Percentiles rank a stretch among this genome's conserved stretches.
phyloP scores from a whole-genome alignment of 257 asterid genomes.

The Primulina tabacum region DNA sequence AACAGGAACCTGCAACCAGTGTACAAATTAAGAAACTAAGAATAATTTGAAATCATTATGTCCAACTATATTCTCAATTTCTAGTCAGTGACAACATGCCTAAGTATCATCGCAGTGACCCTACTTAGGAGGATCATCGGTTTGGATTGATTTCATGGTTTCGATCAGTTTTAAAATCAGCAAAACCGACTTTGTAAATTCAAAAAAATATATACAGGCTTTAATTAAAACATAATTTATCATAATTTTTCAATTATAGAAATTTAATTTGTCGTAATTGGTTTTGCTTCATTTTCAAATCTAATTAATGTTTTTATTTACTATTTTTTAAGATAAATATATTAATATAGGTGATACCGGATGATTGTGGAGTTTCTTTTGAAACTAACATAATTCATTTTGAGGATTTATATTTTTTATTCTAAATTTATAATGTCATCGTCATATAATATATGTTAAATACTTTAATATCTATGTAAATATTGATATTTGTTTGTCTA shows the following conservation, averaged over 20 bases:
- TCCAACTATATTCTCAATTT: not conserved
- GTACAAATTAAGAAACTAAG: constrained; percentile 18
- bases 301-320: too few relatives aligned
- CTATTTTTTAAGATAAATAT: not conserved
- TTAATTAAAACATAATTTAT: too few relatives aligned
- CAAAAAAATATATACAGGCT: too few relatives aligned
- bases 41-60: not conserved
- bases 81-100: constrained; percentile 4
- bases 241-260: too few relatives aligned
- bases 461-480: too few relatives aligned
- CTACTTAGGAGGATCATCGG: too few relatives aligned
- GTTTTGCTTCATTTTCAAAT: not conserved
- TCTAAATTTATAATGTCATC: not conserved
- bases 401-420: not conserved
- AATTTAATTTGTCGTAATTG: not conserved
- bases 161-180: not conserved
- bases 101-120: not conserved
- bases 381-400: not conserved
- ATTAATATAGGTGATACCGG: not conserved
- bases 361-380: not conserved
- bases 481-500: not conserved
- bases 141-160: too few relatives aligned
- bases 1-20: constrained; percentile 72
- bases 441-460: not conserved
- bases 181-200: too few relatives aligned